phyloP scores from a whole-genome alignment of 148 eudicot species.

The Rhododendron griersonianum region DNA sequence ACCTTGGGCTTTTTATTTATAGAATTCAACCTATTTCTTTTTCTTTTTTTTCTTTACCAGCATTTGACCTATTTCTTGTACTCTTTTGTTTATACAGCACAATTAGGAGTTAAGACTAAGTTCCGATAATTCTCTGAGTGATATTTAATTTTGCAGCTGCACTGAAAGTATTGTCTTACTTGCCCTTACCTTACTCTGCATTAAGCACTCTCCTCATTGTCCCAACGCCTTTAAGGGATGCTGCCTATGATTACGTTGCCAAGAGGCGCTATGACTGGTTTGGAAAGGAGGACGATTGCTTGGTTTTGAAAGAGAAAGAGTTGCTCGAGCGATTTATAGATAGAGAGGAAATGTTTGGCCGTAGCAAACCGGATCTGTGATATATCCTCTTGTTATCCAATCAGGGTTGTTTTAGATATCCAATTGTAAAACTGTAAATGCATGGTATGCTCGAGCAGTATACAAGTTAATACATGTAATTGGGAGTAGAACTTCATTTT shows the following conservation, averaged over 20 bases:
- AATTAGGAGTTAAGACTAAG: too few relatives aligned
- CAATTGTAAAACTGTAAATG: background rate
- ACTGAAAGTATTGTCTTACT: conserved; percentile 70
- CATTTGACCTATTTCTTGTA: background rate
- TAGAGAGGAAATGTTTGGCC: conserved; percentile 62
- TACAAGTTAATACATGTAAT: background rate
- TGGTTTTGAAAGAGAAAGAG: conserved; percentile 71
- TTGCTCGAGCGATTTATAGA: conserved; percentile 86
- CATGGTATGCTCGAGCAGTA: background rate
- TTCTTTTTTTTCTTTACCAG: background rate
- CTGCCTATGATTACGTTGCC: conserved; percentile 79
- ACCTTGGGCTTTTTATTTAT: background rate
- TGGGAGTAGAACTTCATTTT: conserved; percentile 1
- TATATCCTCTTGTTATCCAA: conserved; percentile 5
- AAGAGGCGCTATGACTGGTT: conserved; percentile 75
- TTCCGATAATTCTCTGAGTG: background rate
- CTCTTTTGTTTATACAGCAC: background rate
- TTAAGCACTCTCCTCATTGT: conserved; percentile 53
- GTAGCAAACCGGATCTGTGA: conserved; percentile 28
- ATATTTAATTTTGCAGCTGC: conserved; percentile 66
- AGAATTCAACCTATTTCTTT: background rate
- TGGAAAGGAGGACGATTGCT: conserved; percentile 72
- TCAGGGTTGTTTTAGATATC: background rate
- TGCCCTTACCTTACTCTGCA: conserved; percentile 85
- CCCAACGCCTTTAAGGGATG: conserved; percentile 78